phyloP scores from a whole-genome alignment of 1,139 yeast species.

The Yamadazyma dendronema region DNA sequence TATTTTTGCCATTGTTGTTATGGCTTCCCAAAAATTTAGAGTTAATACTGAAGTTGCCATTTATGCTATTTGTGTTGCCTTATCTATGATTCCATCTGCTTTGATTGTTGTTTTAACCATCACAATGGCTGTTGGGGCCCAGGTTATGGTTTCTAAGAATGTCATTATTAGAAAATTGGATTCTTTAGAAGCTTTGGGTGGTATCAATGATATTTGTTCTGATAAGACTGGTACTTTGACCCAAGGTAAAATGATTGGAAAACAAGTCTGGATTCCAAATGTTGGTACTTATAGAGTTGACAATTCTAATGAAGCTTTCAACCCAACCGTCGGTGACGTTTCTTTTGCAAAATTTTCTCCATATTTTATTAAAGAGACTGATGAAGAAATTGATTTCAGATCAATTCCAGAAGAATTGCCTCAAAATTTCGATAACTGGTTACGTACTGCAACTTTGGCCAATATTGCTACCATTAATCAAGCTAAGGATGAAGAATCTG shows the following conservation, averaged over 20 bases:
- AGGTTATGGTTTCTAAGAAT: slow-evolving; percentile 67
- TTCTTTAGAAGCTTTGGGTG: slow-evolving; percentile 77
- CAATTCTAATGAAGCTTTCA: slow-evolving; percentile 65
- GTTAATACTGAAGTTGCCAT: slow-evolving; percentile 74
- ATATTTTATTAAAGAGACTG: slow-evolving; percentile 31
- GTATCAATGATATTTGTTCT: slow-evolving; percentile 78
- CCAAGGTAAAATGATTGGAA: slow-evolving; percentile 75
- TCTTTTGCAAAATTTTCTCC: slow-evolving; percentile 43
- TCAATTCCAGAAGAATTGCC: slow-evolving; percentile 23
- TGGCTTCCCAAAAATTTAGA: slow-evolving; percentile 70
- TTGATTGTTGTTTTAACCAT: slow-evolving; percentile 80
- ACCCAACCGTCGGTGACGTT: slow-evolving; percentile 67
- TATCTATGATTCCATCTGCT: slow-evolving; percentile 83
- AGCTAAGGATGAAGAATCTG: slow-evolving; percentile 25
- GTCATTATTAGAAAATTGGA: slow-evolving; percentile 79
- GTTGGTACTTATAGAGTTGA: slow-evolving; percentile 64
- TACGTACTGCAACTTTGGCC: slow-evolving; percentile 64
- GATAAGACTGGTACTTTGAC: slow-evolving; percentile 84
- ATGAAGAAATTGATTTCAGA: slow-evolving; percentile 36
- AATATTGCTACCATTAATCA: slow-evolving; percentile 63
- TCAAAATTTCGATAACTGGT: slow-evolving; percentile 43
- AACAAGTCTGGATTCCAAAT: slow-evolving; percentile 73
- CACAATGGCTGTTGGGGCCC: slow-evolving; percentile 85
- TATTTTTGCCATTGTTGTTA: slow-evolving; percentile 70
- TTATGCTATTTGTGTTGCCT: slow-evolving; percentile 79